A percentile compares a stretch with the other conserved stretches of the same genome.
Evolutionary conservation across 441 rosid species (phyloP).

Genomic region (Aleurites moluccanus): DNA sequence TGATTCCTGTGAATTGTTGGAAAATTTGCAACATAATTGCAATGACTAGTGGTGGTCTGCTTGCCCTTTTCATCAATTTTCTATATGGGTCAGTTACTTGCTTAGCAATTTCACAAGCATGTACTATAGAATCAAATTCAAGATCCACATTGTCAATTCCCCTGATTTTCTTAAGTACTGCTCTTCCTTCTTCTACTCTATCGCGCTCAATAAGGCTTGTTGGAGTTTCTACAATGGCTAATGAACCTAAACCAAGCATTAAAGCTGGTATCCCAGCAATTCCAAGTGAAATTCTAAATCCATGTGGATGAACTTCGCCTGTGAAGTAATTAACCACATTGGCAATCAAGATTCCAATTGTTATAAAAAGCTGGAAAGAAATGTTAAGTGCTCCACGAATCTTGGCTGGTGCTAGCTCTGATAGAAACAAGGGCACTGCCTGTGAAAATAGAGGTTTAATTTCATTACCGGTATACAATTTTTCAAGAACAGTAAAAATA

Average conservation of each 20-base stretch:
- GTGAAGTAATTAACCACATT: constrained; percentile 19
- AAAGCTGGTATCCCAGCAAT: constrained; percentile 23
- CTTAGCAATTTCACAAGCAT: constrained; percentile 18
- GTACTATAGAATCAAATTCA: constrained; percentile 22
- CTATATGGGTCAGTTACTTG: constrained; percentile 15
- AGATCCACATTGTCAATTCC: constrained; percentile 22
- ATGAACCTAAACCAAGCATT: constrained; percentile 20
- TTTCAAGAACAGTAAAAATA: background rate
- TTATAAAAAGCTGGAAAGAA: constrained; percentile 16
- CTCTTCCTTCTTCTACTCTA: constrained; percentile 10
- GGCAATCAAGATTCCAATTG: constrained; percentile 26
- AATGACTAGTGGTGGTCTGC: constrained; percentile 46
- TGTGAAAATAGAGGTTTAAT: background rate
- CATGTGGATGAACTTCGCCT: constrained; percentile 5
- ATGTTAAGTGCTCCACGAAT: constrained; percentile 23
- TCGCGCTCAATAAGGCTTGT: constrained; percentile 22
- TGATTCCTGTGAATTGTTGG: constrained; percentile 67
- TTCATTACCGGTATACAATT: background rate
- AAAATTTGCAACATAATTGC: constrained; percentile 44
- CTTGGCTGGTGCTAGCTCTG: constrained; percentile 22
- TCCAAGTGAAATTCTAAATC: constrained; percentile 28
- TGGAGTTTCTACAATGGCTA: constrained; percentile 21
- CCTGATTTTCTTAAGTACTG: constrained; percentile 19
- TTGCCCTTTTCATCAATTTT: constrained; percentile 32
- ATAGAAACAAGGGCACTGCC: constrained; percentile 24